These are phyloP conservation scores for Ramaria sp. DNA, from an alignment of 768 basidiomycete genomes.

Conservation along the genomic window DNA sequence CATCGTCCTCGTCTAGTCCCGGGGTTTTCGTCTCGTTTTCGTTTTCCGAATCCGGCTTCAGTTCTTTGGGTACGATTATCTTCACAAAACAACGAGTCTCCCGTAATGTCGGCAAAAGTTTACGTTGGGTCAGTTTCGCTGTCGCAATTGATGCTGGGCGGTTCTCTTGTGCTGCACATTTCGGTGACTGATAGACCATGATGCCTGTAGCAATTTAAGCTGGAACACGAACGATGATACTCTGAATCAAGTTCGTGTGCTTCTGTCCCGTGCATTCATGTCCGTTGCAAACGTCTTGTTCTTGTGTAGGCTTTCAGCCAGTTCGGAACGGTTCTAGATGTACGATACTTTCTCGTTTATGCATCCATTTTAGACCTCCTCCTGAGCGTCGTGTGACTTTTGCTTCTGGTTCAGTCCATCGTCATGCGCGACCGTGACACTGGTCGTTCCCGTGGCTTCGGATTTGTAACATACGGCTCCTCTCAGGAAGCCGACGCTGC, in stretches of 20 bases:
- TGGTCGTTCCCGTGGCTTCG: conserved; percentile 93
- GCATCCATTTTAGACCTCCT: conserved; percentile 16
- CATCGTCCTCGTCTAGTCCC: not conserved
- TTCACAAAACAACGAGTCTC: not conserved
- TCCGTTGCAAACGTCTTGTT: conserved; percentile 25
- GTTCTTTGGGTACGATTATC: not conserved
- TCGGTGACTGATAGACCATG: conserved; percentile 43
- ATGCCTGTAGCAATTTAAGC: conserved; percentile 77
- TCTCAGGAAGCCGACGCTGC: conserved; percentile 63
- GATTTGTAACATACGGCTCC: conserved; percentile 75
- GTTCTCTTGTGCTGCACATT: conserved; percentile 14
- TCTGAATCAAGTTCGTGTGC: conserved; percentile 74
- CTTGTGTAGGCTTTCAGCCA: conserved; percentile 66
- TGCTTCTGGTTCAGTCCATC: conserved; percentile 55
- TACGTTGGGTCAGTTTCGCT: conserved; percentile 89
- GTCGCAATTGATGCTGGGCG: conserved; percentile 34
- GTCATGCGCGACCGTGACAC: conserved; percentile 99
- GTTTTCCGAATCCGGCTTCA: not conserved
- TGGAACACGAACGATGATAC: conserved; percentile 94
- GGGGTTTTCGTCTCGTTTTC: conserved; percentile 4
- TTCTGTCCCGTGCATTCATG: conserved; percentile 3
- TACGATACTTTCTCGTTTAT: conserved; percentile 46
- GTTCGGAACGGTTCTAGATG: conserved; percentile 83
- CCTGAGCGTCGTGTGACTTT: conserved; percentile 12
- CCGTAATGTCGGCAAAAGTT: conserved; percentile 69